Conservation (phyloP, 2,329 filamentous ascomycete species). For the Microdochium paspali region DNA sequence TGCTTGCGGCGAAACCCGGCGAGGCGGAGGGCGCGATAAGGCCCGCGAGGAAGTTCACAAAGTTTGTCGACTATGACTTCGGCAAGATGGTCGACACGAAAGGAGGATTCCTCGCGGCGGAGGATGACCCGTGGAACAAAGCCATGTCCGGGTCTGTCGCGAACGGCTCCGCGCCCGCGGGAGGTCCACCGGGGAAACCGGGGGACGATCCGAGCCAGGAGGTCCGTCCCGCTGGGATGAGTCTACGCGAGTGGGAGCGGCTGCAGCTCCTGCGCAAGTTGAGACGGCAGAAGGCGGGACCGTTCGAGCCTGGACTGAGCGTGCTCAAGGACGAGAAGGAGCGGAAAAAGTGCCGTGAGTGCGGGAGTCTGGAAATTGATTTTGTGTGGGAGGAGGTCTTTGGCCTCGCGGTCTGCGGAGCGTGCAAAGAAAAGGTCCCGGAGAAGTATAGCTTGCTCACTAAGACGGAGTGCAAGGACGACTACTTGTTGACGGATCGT, state of each 20-base stretch:
- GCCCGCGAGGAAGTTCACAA: slow-evolving; percentile 79
- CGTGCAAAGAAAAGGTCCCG: slow-evolving; percentile 80
- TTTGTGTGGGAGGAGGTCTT: slow-evolving; percentile 91
- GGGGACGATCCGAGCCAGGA: slow-evolving; percentile 26
- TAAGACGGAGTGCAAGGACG: slow-evolving; percentile 92
- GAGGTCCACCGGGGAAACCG: slow-evolving; percentile 21
- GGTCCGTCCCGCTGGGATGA: slow-evolving; percentile 79
- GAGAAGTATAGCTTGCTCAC: slow-evolving; percentile 94
- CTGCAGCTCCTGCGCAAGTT: slow-evolving; percentile 66
- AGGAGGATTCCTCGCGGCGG: slow-evolving; percentile 82
- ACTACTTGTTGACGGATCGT: slow-evolving; percentile 92
- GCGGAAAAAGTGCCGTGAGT: slow-evolving; percentile 75
- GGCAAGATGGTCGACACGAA: slow-evolving; percentile 97
- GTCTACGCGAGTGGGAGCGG: slow-evolving; percentile 82
- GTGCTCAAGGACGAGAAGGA: slow-evolving; percentile 53
- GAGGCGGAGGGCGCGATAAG: slow-evolving; percentile 40
- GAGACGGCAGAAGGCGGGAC: slow-evolving; percentile 64
- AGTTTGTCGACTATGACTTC: slow-evolving; percentile 97
- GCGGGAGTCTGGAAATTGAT: slow-evolving; percentile 77
- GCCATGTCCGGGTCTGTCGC: slow-evolving; percentile 49
- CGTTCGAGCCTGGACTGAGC: slow-evolving; percentile 84
- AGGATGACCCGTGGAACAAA: slow-evolving; percentile 86
- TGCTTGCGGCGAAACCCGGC: slow-evolving; percentile 5
- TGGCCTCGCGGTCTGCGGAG: slow-evolving; percentile 61
- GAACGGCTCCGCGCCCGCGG: slow-evolving; percentile 11